Percentiles rank a stretch among this genome's conserved stretches.
phyloP scores from a whole-genome alignment of 148 eudicot species.

The Vaccinium vitisidaea region DNA sequence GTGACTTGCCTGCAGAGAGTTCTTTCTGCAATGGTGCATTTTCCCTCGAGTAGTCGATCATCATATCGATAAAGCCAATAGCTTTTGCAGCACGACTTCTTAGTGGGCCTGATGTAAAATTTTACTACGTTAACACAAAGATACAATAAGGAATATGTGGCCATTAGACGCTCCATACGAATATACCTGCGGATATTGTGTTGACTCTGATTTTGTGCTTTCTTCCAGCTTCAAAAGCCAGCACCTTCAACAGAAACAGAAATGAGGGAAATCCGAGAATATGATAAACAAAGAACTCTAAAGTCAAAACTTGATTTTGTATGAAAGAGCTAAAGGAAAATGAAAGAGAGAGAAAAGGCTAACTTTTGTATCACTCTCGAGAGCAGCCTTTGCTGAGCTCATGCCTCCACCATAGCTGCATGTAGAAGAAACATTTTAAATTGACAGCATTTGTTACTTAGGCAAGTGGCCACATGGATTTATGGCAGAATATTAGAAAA shows the following conservation, averaged over 20 bases:
- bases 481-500: not conserved
- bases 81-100: slow-evolving; percentile 99
- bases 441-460: not conserved
- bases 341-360: slow-evolving; percentile 16
- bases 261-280: not conserved
- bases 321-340: not conserved
- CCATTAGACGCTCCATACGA: not conserved
- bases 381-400: slow-evolving; percentile 98
- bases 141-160: not conserved
- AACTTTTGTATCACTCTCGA: slow-evolving; percentile 95
- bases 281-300: not conserved
- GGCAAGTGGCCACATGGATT: not conserved
- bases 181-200: slow-evolving; percentile 94
- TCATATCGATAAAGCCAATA: slow-evolving; percentile 92
- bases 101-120: slow-evolving; percentile 62
- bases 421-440: slow-evolving; percentile 9
- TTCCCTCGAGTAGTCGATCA: slow-evolving; percentile 83
- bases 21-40: slow-evolving; percentile 96
- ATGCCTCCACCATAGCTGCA: slow-evolving; percentile 97
- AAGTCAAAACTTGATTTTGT: not conserved
- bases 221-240: slow-evolving; percentile 99
- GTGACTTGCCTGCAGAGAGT: slow-evolving; percentile 69
- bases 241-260: slow-evolving; percentile 43
- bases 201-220: slow-evolving; percentile 83
- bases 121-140: not conserved